Evolutionary conservation across 768 basidiomycete species (phyloP).

Genomic region (Sarcodon aspratus): DNA sequence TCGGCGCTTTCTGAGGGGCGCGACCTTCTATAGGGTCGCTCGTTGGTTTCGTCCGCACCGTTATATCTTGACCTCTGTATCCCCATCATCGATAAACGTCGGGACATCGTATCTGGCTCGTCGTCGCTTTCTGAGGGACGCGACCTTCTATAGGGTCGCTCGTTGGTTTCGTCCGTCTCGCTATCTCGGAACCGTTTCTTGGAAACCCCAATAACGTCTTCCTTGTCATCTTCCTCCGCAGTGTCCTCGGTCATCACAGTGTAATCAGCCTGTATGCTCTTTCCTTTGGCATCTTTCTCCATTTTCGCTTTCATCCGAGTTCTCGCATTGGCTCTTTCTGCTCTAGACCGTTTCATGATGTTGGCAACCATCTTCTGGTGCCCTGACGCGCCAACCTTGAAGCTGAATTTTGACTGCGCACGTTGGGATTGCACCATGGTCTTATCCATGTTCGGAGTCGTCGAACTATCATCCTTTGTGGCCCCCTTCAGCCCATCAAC

Average conservation of each 20-base stretch:
- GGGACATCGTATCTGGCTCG: conserved; percentile 2
- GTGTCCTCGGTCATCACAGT: conserved; percentile 1
- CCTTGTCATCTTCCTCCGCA: conserved; percentile 3
- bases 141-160: not conserved
- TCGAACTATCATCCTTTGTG: no score
- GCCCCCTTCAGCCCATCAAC: not conserved
- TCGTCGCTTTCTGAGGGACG: conserved; percentile 1
- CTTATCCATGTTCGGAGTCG: no score
- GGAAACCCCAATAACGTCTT: not conserved
- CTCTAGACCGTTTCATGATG: no score
- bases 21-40: no score
- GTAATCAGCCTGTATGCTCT: not conserved
- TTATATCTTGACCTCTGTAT: conserved; percentile 7
- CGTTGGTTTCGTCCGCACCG: no score
- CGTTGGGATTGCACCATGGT: no score
- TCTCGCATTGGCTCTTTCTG: no score
- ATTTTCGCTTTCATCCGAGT: no score
- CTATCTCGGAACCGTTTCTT: conserved; percentile 8
- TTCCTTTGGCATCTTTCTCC: no score
- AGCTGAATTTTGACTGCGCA: no score
- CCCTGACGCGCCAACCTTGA: no score
- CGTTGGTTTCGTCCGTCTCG: conserved; percentile 1
- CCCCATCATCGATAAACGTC: conserved; percentile 8
- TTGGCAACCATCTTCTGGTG: no score
- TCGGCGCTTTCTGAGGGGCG: not conserved